phyloP scores from a whole-genome alignment of 345 rosid genomes.

The Draba incana region DNA sequence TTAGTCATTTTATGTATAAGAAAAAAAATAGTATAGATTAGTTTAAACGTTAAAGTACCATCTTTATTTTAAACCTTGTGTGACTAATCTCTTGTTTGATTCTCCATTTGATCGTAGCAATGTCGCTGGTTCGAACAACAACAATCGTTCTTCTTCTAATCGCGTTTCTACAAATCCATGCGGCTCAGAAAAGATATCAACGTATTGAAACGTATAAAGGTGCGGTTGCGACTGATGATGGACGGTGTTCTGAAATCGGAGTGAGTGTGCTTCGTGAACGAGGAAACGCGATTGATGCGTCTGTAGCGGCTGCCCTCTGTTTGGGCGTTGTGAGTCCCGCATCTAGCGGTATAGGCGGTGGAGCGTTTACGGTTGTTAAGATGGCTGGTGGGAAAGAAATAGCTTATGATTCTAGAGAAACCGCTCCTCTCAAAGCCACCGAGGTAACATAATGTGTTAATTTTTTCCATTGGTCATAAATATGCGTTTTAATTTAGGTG shows the following conservation, averaged over 20 bases:
- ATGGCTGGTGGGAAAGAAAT: constrained; percentile 42
- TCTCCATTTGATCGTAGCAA: constrained; percentile 9
- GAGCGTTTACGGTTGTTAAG: constrained; percentile 56
- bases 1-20: too few relatives aligned
- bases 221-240: constrained; percentile 62
- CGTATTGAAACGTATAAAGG: constrained; percentile 44
- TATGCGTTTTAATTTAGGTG: not conserved
- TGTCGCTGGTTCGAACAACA: constrained; percentile 29
- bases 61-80: not conserved
- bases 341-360: constrained; percentile 74
- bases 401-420: constrained; percentile 67
- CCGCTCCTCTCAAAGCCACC: constrained; percentile 59
- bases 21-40: too few relatives aligned
- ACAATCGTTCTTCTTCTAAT: constrained; percentile 28
- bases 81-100: not conserved
- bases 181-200: constrained; percentile 32
- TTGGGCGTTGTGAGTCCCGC: constrained; percentile 67
- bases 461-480: not conserved
- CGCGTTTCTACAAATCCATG: constrained; percentile 24
- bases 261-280: constrained; percentile 45
- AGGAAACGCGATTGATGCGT: constrained; percentile 68
- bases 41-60: not conserved
- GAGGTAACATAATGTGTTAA: constrained; percentile 39
- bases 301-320: constrained; percentile 61
- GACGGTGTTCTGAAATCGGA: constrained; percentile 58